A percentile compares a stretch with the other conserved stretches of the same genome.
Evolutionary conservation across 2,329 filamentous ascomycete species (phyloP).

Genomic region (Septoria petroselini): DNA sequence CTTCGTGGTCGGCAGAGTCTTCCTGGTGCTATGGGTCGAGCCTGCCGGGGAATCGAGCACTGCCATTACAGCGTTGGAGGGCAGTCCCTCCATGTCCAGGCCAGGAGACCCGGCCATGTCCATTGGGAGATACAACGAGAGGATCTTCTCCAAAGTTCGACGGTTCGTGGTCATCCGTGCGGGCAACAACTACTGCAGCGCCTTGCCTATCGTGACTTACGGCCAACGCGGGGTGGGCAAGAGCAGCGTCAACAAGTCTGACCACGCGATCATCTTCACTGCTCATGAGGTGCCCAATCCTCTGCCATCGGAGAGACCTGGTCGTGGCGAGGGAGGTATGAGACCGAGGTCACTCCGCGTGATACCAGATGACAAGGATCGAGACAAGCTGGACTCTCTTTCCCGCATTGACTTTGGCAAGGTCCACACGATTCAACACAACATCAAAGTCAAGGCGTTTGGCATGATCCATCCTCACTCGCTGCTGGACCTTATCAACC

Average conservation of each 20-base stretch:
- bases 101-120: constrained; percentile 7
- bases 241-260: constrained; percentile 19
- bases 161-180: constrained; percentile 31
- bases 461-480: constrained; percentile 18
- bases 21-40: constrained; percentile 28
- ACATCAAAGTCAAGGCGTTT: constrained; percentile 26
- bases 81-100: background rate
- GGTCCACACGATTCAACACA: constrained; percentile 28
- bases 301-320: constrained; percentile 10
- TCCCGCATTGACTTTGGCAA: constrained; percentile 14
- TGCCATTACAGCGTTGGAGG: constrained; percentile 7
- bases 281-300: constrained; percentile 7
- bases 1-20: constrained; percentile 24
- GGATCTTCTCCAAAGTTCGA: constrained; percentile 28
- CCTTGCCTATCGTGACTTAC: constrained; percentile 31
- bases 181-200: constrained; percentile 19
- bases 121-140: constrained; percentile 14
- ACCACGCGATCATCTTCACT: constrained; percentile 33
- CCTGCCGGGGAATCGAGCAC: constrained; percentile 19
- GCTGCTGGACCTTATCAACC: background rate
- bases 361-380: constrained; percentile 3
- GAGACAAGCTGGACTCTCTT: constrained; percentile 10
- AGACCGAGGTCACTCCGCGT: constrained; percentile 23
- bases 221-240: constrained; percentile 25
- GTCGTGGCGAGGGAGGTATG: constrained; percentile 19